Evolutionary conservation across 2,329 filamentous ascomycete genomes (phyloP).

Genomic region (Ceratocystis huliohia): DNA sequence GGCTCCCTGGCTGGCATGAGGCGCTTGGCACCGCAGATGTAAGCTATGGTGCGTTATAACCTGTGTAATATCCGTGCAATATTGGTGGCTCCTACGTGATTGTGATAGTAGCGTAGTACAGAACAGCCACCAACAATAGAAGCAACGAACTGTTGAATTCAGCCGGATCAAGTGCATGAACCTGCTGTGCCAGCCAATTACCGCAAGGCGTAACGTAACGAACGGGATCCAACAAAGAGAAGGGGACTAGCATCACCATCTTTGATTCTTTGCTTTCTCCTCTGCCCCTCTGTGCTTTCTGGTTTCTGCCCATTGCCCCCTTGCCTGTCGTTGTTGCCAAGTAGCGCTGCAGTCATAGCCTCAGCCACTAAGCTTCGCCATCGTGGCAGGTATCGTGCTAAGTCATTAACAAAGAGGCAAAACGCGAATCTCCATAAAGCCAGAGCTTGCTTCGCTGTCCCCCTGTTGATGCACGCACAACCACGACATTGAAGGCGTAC

Average conservation of each 20-base stretch:
- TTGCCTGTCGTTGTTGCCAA: no score
- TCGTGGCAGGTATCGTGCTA: not conserved
- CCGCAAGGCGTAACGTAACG: not conserved
- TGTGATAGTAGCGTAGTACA: conserved; percentile 3
- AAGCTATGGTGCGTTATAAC: no score
- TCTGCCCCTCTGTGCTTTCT: no score
- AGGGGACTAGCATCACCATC: no score
- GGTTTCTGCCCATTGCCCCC: no score
- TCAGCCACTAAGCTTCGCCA: not conserved
- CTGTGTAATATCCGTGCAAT: no score
- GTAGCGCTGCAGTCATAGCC: not conserved
- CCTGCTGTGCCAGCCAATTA: not conserved
- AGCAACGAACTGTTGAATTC: not conserved
- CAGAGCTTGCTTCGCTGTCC: not conserved
- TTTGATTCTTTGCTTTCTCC: no score
- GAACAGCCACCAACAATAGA: not conserved
- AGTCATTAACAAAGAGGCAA: not conserved
- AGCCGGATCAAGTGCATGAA: not conserved
- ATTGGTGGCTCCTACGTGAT: no score
- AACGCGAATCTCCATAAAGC: not conserved
- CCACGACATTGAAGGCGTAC: not conserved
- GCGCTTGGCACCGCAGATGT: not conserved
- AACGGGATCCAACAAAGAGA: no score
- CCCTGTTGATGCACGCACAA: not conserved
- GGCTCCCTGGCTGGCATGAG: not conserved